phyloP scores from a whole-genome alignment of 2,329 filamentous ascomycete species.

The Hypoxylon sp. region DNA sequence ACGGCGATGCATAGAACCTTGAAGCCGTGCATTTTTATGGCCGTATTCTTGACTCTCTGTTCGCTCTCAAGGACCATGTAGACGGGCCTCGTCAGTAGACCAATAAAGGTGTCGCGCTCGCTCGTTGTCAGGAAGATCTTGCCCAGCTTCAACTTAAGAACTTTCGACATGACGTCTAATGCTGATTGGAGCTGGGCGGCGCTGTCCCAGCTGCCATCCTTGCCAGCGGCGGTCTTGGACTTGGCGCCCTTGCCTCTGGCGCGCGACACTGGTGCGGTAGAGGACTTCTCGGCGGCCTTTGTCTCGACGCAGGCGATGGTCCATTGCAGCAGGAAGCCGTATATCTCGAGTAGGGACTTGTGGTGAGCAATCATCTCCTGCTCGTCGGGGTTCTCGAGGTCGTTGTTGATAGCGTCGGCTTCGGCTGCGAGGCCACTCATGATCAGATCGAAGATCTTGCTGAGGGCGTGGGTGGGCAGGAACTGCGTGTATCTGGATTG shows the following conservation, averaged over 20 bases:
- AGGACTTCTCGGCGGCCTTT: conserved; percentile 89
- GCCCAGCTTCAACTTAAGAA: conserved; percentile 88
- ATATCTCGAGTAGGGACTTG: conserved; percentile 91
- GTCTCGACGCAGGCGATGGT: conserved; percentile 92
- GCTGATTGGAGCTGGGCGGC: conserved; percentile 85
- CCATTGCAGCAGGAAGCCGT: conserved; percentile 94
- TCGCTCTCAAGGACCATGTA: conserved; percentile 96
- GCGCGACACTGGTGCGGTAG: conserved; percentile 72
- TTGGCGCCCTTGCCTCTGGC: conserved; percentile 78
- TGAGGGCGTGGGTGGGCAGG: conserved; percentile 81
- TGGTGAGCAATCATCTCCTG: conserved; percentile 87
- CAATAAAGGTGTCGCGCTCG: conserved; percentile 93
- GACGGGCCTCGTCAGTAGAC: conserved; percentile 88
- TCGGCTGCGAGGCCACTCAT: conserved; percentile 86
- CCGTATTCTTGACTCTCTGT: conserved; percentile 84
- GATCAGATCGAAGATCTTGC: conserved; percentile 91
- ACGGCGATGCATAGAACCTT: conserved; percentile 96
- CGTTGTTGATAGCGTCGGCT: conserved; percentile 83
- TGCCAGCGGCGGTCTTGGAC: conserved; percentile 74
- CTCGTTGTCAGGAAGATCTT: conserved; percentile 96
- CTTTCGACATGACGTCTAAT: conserved; percentile 94
- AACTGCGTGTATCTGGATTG: conserved; percentile 79
- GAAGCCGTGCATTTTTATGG: conserved; percentile 95
- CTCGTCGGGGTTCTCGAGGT: conserved; percentile 86
- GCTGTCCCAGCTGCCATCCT: conserved; percentile 87